A percentile compares a stretch with the other conserved stretches of the same genome.
phyloP scores from a whole-genome alignment of 306 rosid genomes.

The Cyamopsis tetragonoloba region DNA sequence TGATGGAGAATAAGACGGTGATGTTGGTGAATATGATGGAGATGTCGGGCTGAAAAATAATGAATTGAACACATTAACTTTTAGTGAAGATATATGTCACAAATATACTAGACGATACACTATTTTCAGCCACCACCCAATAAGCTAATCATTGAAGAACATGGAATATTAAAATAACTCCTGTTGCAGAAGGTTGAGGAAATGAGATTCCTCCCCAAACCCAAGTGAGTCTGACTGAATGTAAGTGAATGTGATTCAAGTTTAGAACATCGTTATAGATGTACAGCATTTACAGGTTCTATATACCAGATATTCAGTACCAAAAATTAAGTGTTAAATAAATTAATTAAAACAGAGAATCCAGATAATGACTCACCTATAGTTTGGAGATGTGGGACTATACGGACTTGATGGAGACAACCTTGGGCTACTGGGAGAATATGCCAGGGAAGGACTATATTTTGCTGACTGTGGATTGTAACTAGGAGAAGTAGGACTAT shows the following conservation, averaged over 20 bases:
- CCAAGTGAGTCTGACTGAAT: not conserved
- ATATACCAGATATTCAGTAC: not conserved
- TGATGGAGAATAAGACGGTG: slow-evolving; percentile 94
- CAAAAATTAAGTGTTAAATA: not conserved
- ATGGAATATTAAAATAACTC: slow-evolving; percentile 3
- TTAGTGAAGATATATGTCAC: not conserved
- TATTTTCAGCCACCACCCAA: slow-evolving; percentile 1
- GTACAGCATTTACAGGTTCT: not conserved
- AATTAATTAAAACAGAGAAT: too few relatives aligned
- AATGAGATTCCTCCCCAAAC: slow-evolving; percentile 6
- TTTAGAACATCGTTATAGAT: not conserved
- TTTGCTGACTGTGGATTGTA: slow-evolving; percentile 91
- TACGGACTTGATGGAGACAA: slow-evolving; percentile 93
- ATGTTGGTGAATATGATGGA: slow-evolving; percentile 96
- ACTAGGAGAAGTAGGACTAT: slow-evolving; percentile 92
- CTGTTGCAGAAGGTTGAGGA: not conserved
- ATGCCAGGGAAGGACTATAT: slow-evolving; percentile 91
- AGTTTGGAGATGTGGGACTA: slow-evolving; percentile 94
- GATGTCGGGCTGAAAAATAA: slow-evolving; percentile 79
- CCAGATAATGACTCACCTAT: slow-evolving; percentile 52
- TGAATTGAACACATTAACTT: slow-evolving; percentile 14
- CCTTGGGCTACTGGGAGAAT: slow-evolving; percentile 96
- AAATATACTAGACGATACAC: not conserved
- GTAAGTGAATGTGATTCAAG: not conserved
- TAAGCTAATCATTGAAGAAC: slow-evolving; percentile 8